Evolutionary conservation across 2,329 filamentous ascomycete genomes (phyloP), one percentile per base, ranked within the genome.

Genomic region (Celoporthe dispersa): DNA sequence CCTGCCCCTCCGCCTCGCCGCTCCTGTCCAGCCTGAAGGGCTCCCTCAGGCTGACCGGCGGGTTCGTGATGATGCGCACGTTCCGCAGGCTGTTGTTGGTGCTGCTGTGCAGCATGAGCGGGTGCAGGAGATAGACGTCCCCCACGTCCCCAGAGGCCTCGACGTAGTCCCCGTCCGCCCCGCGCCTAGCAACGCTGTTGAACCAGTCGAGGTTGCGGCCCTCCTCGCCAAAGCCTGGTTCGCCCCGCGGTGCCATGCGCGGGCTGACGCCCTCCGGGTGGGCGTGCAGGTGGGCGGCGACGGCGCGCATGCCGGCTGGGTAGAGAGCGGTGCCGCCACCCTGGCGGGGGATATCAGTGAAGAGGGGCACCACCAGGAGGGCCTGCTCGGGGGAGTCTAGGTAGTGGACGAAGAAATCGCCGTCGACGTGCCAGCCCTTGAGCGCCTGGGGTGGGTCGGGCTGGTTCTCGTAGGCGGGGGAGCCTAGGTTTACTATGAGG

Each of bases 381-480:
- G 84, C 91, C 77, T 93, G 91, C 80, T 93, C 91, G 0, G 87
- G 87, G 28, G 87, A 90, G 76, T 92, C 90, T 48, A 93, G 85
- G 73, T 90, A 93, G 80, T 92, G 90, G 6, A 90, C 84, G 77
- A 92, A 92, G 78, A 91, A 92, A 74, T 92, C 90, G 11, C 90
- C 90, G 78, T 92, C 90, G 25, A 91, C 88, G 78, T 92, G 90
- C 90, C 90, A 92, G 31, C 82, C 82, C 9, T 81, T 75, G 31
- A 91, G 80, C 0, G 87, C 83, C 65, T 84, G 81, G 0, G 88
- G 88, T 48, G 82, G 78, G 3, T 84, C 78, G 11, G 83, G 81
- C 64, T 81, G 82, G 6, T 85, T 84, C 71, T 87, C 85, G 72
- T 81, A 81, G 65, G 85, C 84, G 0, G 83, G 76, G 1, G 84